Evolutionary conservation across 2,329 filamentous ascomycete species (phyloP).

Genomic region (Sphaerulina vaccinii): DNA sequence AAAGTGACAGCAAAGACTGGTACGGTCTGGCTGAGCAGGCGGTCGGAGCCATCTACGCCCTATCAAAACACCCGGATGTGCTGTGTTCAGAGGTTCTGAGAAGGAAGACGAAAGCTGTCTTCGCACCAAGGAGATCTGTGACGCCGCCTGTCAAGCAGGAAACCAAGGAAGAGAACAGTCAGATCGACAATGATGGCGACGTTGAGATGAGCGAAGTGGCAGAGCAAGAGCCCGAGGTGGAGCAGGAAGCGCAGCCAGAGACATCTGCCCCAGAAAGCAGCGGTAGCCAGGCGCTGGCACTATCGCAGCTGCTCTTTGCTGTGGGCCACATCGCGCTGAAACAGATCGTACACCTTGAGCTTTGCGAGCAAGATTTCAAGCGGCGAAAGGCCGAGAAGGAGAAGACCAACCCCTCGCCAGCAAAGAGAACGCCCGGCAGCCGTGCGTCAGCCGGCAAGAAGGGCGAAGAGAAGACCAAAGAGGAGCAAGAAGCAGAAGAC

Average conservation of each 20-base stretch:
- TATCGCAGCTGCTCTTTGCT: constrained; percentile 91
- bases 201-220: constrained; percentile 41
- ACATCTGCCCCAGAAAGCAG: constrained; percentile 16
- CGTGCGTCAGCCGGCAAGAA: constrained; percentile 39
- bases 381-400: constrained; percentile 88
- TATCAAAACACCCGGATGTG: constrained; percentile 91
- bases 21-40: constrained; percentile 93
- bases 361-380: constrained; percentile 98
- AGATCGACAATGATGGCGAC: constrained; percentile 38
- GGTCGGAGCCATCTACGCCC: constrained; percentile 88
- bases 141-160: constrained; percentile 30
- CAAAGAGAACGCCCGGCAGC: constrained; percentile 32
- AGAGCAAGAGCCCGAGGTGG: constrained; percentile 26
- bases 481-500: constrained; percentile 66
- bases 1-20: constrained; percentile 90
- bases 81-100: constrained; percentile 88
- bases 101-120: constrained; percentile 82
- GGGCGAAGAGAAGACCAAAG: constrained; percentile 49
- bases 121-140: constrained; percentile 54
- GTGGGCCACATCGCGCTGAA: constrained; percentile 97
- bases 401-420: constrained; percentile 51
- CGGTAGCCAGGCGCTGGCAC: constrained; percentile 56
- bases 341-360: constrained; percentile 95
- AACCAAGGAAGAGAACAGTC: constrained; percentile 27
- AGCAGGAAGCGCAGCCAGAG: constrained; percentile 26